Conservation (phyloP, 371 early-diverging fungal genomes). For the Mucor velutinosus region DNA sequence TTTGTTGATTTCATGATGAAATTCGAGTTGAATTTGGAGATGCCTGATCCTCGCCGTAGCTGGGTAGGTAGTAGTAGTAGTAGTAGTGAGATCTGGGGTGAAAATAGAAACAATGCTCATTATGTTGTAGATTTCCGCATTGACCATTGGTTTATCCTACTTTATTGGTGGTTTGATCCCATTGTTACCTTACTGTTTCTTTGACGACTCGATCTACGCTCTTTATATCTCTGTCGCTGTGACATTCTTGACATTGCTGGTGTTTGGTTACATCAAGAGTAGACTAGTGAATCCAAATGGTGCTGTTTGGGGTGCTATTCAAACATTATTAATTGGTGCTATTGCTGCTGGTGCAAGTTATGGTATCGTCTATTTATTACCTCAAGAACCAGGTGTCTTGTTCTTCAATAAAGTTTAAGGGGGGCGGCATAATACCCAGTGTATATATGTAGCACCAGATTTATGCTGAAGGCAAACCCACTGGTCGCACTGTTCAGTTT, state of each 20-base stretch:
- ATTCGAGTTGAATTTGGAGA: constrained; percentile 69
- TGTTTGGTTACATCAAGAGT: constrained; percentile 71
- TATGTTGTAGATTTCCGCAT: constrained; percentile 54
- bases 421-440: neutral
- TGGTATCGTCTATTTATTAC: constrained; percentile 45
- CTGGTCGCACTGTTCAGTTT: neutral
- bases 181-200: constrained; percentile 66
- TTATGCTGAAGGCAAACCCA: neutral
- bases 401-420: neutral
- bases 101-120: neutral
- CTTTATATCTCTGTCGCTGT: constrained; percentile 58
- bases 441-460: neutral
- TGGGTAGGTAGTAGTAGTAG: constrained; percentile 57
- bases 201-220: constrained; percentile 49
- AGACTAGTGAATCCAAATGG: constrained; percentile 52
- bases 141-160: constrained; percentile 71
- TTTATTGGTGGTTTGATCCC: constrained; percentile 75
- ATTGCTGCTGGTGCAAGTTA: constrained; percentile 62
- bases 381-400: constrained; percentile 24
- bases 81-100: neutral
- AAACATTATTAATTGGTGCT: constrained; percentile 67
- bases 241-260: constrained; percentile 59
- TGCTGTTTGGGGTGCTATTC: constrained; percentile 55
- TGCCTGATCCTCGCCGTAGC: constrained; percentile 61
- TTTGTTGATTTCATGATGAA: constrained; percentile 83